Evolutionary conservation across 371 early-diverging fungal genomes (phyloP).

Genomic region (Mucor plumbeus): DNA sequence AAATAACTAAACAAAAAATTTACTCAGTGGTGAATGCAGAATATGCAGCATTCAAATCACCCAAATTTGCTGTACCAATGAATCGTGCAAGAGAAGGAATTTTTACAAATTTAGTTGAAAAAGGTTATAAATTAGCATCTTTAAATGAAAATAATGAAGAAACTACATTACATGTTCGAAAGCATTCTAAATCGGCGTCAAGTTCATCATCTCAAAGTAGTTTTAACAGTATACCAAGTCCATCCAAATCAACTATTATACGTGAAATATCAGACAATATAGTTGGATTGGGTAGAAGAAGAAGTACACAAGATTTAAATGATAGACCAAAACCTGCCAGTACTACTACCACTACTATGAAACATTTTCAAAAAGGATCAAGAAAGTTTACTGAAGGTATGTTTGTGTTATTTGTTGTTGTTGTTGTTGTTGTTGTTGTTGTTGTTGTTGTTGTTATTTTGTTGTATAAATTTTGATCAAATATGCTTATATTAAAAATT

Average conservation of each 20-base stretch:
- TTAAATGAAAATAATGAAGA: constrained; percentile 7
- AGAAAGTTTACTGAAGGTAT: constrained; percentile 19
- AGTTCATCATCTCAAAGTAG: constrained; percentile 33
- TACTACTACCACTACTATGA: constrained; percentile 7
- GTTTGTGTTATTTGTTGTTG: constrained; percentile 19
- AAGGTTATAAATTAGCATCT: constrained; percentile 24
- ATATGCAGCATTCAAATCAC: constrained; percentile 81
- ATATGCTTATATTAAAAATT: constrained; percentile 26
- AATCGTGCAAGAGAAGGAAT: constrained; percentile 65
- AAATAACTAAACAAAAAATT: background rate
- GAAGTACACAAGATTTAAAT: constrained; percentile 32
- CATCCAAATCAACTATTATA: constrained; percentile 42
- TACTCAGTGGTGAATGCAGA: constrained; percentile 74
- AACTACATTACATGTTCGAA: constrained; percentile 6
- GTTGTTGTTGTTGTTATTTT: constrained; percentile 6
- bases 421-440: constrained; percentile 15
- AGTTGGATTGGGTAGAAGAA: constrained; percentile 32
- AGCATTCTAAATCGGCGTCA: constrained; percentile 45
- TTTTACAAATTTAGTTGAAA: constrained; percentile 53
- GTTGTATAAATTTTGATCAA: constrained; percentile 10
- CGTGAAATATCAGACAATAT: constrained; percentile 40
- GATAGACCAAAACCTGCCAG: constrained; percentile 5
- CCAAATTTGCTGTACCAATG: constrained; percentile 63
- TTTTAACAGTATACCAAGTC: constrained; percentile 18
- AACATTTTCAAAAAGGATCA: constrained; percentile 12